Percentiles rank a stretch among this genome's conserved stretches.
phyloP scores from a whole-genome alignment of 768 basidiomycete species.

The Calocybe gangraenosa region DNA sequence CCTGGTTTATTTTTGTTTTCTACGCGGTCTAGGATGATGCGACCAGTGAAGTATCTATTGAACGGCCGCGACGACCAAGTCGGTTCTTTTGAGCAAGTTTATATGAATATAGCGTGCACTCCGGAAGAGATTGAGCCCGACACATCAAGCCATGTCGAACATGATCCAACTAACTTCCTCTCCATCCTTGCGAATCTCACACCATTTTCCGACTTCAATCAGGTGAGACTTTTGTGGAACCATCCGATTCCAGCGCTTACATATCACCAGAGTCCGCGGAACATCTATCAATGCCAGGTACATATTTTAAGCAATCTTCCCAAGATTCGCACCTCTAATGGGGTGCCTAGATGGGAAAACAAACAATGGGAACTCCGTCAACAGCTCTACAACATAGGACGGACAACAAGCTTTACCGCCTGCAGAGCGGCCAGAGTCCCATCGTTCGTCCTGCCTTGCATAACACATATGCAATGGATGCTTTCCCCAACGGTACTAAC shows the following conservation, averaged over 20 bases:
- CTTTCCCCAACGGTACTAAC: conserved; percentile 97
- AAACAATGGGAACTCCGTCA: conserved; percentile 98
- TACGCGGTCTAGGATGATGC: conserved; percentile 90
- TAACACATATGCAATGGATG: conserved; percentile 96
- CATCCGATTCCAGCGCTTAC: conserved; percentile 12
- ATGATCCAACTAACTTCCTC: conserved; percentile 90
- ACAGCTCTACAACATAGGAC: conserved; percentile 89
- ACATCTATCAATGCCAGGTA: conserved; percentile 93
- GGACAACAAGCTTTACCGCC: conserved; percentile 96
- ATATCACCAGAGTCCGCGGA: conserved; percentile 69
- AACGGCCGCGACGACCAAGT: conserved; percentile 88
- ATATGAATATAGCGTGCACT: conserved; percentile 95
- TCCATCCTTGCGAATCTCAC: conserved; percentile 97
- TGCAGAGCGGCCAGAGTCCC: conserved; percentile 94
- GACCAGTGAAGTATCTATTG: conserved; percentile 86
- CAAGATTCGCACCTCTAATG: neutral
- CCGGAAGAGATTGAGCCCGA: conserved; percentile 77
- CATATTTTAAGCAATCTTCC: conserved; percentile 8
- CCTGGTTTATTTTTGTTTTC: conserved; percentile 94
- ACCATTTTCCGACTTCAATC: conserved; percentile 99
- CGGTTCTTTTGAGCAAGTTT: conserved; percentile 97
- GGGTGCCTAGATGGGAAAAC: conserved; percentile 92
- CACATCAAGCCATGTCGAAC: conserved; percentile 88
- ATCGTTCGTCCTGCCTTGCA: conserved; percentile 90
- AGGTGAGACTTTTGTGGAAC: conserved; percentile 46